Conservation (phyloP, 2,329 filamentous ascomycete genomes). For the Herpomyces periplanetae region DNA sequence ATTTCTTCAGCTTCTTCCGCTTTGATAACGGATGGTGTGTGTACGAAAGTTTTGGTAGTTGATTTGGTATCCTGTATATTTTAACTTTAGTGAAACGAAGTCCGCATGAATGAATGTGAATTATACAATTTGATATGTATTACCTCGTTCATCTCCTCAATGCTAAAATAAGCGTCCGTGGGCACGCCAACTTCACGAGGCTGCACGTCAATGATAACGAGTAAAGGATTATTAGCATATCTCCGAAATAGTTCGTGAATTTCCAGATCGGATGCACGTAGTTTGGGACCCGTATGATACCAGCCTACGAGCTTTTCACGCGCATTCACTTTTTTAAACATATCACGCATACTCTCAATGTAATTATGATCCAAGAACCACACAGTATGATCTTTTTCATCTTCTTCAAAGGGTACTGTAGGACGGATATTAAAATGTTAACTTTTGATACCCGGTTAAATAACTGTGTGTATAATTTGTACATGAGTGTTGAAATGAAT, state of each 20-base stretch:
- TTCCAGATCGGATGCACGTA: constrained; percentile 78
- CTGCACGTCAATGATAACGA: constrained; percentile 94
- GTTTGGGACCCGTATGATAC: constrained; percentile 94
- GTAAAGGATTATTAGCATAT: constrained; percentile 77
- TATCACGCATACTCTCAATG: constrained; percentile 95
- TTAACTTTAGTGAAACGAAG: neutral
- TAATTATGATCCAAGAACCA: constrained; percentile 99
- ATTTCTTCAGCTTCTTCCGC: constrained; percentile 97
- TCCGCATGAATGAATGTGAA: constrained; percentile 2
- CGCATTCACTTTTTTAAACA: constrained; percentile 99
- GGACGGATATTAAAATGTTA: no score
- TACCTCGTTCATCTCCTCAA: constrained; percentile 98
- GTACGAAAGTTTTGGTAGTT: constrained; percentile 83
- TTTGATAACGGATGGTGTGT: constrained; percentile 91
- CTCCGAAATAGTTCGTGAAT: constrained; percentile 99
- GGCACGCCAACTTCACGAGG: constrained; percentile 90
- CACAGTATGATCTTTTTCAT: constrained; percentile 88
- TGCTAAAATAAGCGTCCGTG: constrained; percentile 92
- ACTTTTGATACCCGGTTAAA: neutral
- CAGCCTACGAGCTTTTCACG: constrained; percentile 94
- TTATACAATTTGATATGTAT: constrained; percentile 7
- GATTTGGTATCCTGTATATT: constrained; percentile 63
- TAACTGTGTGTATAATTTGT: constrained; percentile 1
- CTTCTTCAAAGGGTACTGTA: constrained; percentile 83
- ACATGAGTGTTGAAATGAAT: neutral